phyloP scores from a whole-genome alignment of 331 rosid species.

The Cydonia oblonga region DNA sequence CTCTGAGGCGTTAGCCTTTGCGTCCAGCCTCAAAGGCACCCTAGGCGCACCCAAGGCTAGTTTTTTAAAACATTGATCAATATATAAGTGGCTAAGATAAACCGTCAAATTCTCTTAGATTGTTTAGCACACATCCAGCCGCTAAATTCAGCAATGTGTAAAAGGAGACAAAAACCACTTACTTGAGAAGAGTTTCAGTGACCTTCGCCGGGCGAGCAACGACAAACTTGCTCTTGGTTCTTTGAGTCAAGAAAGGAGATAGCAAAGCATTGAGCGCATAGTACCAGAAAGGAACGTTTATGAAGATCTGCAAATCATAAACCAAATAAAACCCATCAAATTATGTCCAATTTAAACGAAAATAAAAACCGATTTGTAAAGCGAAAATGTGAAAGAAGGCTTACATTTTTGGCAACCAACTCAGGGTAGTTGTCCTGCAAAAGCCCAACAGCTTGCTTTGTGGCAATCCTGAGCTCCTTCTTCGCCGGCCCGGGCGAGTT shows the following conservation, averaged over 20 bases:
- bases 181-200: constrained; percentile 53
- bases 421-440: constrained; percentile 91
- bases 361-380: neutral
- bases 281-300: constrained; percentile 88
- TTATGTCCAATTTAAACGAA: neutral
- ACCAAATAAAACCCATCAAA: neutral
- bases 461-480: constrained; percentile 60
- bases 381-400: neutral
- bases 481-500: constrained; percentile 64
- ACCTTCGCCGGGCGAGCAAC: constrained; percentile 72
- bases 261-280: constrained; percentile 67
- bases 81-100: neutral
- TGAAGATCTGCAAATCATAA: constrained; percentile 45
- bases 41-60: too few relatives aligned
- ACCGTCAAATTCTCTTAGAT: neutral
- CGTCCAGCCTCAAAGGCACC: too few relatives aligned
- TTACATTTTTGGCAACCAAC: constrained; percentile 74
- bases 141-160: neutral
- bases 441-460: constrained; percentile 50
- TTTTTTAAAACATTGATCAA: too few relatives aligned
- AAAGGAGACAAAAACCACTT: neutral
- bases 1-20: too few relatives aligned
- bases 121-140: neutral
- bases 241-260: constrained; percentile 79
- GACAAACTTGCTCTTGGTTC: constrained; percentile 83